Evolutionary conservation across 2,329 filamentous ascomycete genomes (phyloP), one percentile per base, ranked within the genome.

Genomic region (Alternaria solani): DNA sequence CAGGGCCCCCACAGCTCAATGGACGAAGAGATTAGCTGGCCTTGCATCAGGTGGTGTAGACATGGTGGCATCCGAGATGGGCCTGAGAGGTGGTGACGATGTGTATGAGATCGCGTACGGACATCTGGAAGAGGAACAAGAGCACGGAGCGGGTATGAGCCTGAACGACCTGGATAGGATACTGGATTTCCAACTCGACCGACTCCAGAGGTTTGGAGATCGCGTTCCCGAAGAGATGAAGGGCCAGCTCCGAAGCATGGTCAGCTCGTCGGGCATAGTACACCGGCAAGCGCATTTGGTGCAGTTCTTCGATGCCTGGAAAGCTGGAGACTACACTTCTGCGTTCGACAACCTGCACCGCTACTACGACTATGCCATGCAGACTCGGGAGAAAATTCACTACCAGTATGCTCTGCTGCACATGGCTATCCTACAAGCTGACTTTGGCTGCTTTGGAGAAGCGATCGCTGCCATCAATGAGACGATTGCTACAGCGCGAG

Each of bases 341-440:
- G 91, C 95, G 0, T 95, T 97, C 74, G 94, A 99, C 72, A 90
- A 90, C 67, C 84, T 99, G 20, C 94, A 98, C 77, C 89, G 93
- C 52, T 99, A 97, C 78, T 99, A 97, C 71, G 95, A 99, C 77
- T 97, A 97, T 78, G 95, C 94, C 1, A 93, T 96, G 88, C 91
- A 95, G 71, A 91, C 89, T 67, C 84, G 89, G 61, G 91, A 96
- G 70, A 89, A 91, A 25, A 87, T 91, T 5, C 94, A 94, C 70
- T 98, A 99, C 73, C 95, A 98, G 75, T 97, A 97, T 75, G 95
- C 95, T 0, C 82, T 98, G 14, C 89, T 99, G 74, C 97, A 97
- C 73, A 86, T 97, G 59, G 94, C 94, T 4, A 92, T 97, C 34
- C 85, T 98, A 5, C 94, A 99, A 74, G 92, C 94, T 16, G 95